Percentiles rank a stretch among this genome's conserved stretches.
Evolutionary conservation across 2,329 filamentous ascomycete genomes (phyloP).

Genomic region (Teratosphaeria nubilosa): DNA sequence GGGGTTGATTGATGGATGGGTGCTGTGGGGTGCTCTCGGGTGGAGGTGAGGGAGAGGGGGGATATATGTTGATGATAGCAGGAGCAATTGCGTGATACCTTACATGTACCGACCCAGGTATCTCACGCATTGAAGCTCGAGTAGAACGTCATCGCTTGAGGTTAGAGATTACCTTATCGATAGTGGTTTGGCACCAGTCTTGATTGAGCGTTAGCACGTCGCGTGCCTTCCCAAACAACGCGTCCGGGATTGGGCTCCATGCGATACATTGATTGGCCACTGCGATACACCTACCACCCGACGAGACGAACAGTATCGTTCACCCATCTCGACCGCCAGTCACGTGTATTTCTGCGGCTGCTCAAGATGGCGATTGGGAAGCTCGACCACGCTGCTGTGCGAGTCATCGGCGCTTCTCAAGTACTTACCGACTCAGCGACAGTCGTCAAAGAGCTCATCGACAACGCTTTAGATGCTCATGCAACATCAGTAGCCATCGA

Average conservation of each 20-base stretch:
- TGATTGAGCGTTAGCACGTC: background rate
- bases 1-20: background rate
- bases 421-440: constrained; percentile 50
- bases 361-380: constrained; percentile 29
- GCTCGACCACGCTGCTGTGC: constrained; percentile 34
- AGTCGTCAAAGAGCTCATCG: constrained; percentile 65
- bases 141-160: background rate
- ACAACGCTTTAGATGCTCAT: constrained; percentile 64
- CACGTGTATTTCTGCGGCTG: background rate
- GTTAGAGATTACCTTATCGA: no score
- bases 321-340: background rate
- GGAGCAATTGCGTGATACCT: background rate
- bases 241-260: background rate
- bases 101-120: no score
- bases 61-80: background rate
- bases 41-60: background rate
- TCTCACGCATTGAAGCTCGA: no score
- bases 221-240: background rate
- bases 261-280: background rate
- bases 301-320: background rate
- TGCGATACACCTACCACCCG: background rate
- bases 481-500: constrained; percentile 57
- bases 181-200: background rate
- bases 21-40: background rate
- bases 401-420: constrained; percentile 51